phyloP scores from a whole-genome alignment of 2,329 filamentous ascomycete genomes.

The Trichophyton mentagrophytes region DNA sequence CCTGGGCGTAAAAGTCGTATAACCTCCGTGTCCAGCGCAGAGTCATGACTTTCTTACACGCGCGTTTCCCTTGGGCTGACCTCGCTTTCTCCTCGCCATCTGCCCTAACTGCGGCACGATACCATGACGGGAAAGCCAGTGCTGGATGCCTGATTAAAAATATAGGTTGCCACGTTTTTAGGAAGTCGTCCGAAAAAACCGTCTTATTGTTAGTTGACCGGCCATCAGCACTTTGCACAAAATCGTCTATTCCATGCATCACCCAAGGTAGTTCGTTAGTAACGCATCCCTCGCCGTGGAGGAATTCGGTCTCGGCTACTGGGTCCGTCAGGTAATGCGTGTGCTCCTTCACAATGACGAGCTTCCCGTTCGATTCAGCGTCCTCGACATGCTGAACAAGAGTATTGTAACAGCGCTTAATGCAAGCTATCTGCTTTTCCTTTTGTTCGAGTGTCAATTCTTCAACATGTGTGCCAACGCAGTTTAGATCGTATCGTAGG shows the following conservation, averaged over 20 bases:
- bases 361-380: constrained; percentile 18
- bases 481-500: not conserved
- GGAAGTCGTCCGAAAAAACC: constrained; percentile 23
- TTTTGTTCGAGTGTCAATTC: constrained; percentile 17
- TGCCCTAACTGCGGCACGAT: constrained; percentile 15
- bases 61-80: not conserved
- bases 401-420: constrained; percentile 18
- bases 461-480: not conserved
- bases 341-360: constrained; percentile 27
- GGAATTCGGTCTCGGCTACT: constrained; percentile 4
- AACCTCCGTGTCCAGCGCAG: constrained; percentile 23
- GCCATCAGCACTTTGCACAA: constrained; percentile 2
- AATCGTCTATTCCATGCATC: constrained; percentile 8
- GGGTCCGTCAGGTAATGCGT: constrained; percentile 14
- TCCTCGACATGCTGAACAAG: constrained; percentile 16
- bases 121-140: constrained; percentile 26
- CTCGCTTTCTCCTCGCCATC: not conserved
- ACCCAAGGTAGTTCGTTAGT: constrained; percentile 8
- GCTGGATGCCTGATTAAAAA: constrained; percentile 31
- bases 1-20: constrained; percentile 25
- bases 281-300: not conserved
- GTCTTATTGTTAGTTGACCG: constrained; percentile 23
- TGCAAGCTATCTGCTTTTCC: constrained; percentile 16
- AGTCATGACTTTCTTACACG: constrained; percentile 14
- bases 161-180: constrained; percentile 21